Conservation (phyloP, 2,329 filamentous ascomycete species). For the Fusarium siculi region DNA sequence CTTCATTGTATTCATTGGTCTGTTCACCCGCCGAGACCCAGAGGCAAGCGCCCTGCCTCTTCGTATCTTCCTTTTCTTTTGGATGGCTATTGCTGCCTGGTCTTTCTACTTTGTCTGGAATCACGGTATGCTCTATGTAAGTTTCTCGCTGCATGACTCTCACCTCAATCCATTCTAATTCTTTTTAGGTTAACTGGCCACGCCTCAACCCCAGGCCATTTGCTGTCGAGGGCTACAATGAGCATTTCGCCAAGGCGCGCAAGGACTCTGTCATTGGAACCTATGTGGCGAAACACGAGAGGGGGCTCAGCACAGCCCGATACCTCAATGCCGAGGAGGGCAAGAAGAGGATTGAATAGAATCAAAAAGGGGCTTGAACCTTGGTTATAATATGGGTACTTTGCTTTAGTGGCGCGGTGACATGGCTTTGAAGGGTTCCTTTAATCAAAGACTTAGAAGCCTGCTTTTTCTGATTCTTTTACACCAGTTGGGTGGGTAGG, state of each 20-base stretch:
- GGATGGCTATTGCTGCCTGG: slow-evolving; percentile 76
- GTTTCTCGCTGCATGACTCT: slow-evolving; percentile 52
- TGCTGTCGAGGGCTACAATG: slow-evolving; percentile 87
- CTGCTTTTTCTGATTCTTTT: slow-evolving; percentile 11
- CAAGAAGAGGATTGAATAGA: slow-evolving; percentile 95
- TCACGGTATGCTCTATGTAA: slow-evolving; percentile 94
- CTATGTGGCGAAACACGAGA: slow-evolving; percentile 76
- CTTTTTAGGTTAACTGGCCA: slow-evolving; percentile 90
- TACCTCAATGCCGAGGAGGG: slow-evolving; percentile 92
- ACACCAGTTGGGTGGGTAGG: slow-evolving; percentile 2
- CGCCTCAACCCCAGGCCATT: slow-evolving; percentile 91
- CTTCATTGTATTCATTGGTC: slow-evolving; percentile 82
- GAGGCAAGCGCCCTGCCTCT: slow-evolving; percentile 83
- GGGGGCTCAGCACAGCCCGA: slow-evolving; percentile 83
- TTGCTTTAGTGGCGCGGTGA: slow-evolving; percentile 9
- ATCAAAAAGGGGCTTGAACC: slow-evolving; percentile 12
- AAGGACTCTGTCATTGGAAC: slow-evolving; percentile 85
- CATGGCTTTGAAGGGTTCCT: slow-evolving; percentile 13
- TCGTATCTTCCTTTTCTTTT: slow-evolving; percentile 84
- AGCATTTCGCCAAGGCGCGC: slow-evolving; percentile 83
- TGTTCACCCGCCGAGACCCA: slow-evolving; percentile 76
- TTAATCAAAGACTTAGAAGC: slow-evolving; percentile 10
- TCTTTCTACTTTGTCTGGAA: slow-evolving; percentile 79
- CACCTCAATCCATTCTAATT: slow-evolving; percentile 20
- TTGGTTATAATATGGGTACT: slow-evolving; percentile 20